Evolutionary conservation across 257 asterid species (phyloP), one percentile per base, ranked within the genome.

Genomic region (Apocynum venetum): DNA sequence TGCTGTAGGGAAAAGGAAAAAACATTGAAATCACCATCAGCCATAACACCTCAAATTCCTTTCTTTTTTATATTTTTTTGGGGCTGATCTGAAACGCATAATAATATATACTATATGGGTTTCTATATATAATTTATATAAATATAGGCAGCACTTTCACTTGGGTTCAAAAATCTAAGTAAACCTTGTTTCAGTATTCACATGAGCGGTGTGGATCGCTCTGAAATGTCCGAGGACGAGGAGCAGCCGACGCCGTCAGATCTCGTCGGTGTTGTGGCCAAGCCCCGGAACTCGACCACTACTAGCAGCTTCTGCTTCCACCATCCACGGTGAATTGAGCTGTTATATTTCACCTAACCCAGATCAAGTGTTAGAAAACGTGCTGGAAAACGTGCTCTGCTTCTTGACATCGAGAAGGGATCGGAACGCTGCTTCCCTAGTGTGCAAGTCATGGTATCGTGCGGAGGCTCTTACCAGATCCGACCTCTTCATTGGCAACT

Each of bases 391-490:
- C 79, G 88, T 87, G 7, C 91, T 87, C 53, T 83, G 80, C 80
- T 87, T 87, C 88, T 72, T 87, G 53, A 83, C 83, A 14, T 80
- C 86, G 31, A 80, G 89, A 25, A 79, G 81, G 10, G 89, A 87
- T 82, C 89, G 91, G 49, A 87, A 85, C 91, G 84, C 87, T 40
- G 88, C 87, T 6, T 87, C 91, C 9, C 76, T 87, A 9, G 89
- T 87, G 4, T 85, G 88, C 84, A 87, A 85, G 76, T 85, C 89
- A 11, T 87, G 91, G 91, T 82, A 78, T 79, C 78, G 82, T 19
- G 84, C 83, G 0, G 91, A 87, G 82, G 88, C 91, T 9, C 83
- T 85, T 36, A 85, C 91, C 80, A 85, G 91, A 85, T 87, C 89
- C 76, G 91, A 87, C 20, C 61, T 87, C 35, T 85, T 82, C 77